Conservation (phyloP, 257 asterid species). For the Fraxinus anomala region DNA sequence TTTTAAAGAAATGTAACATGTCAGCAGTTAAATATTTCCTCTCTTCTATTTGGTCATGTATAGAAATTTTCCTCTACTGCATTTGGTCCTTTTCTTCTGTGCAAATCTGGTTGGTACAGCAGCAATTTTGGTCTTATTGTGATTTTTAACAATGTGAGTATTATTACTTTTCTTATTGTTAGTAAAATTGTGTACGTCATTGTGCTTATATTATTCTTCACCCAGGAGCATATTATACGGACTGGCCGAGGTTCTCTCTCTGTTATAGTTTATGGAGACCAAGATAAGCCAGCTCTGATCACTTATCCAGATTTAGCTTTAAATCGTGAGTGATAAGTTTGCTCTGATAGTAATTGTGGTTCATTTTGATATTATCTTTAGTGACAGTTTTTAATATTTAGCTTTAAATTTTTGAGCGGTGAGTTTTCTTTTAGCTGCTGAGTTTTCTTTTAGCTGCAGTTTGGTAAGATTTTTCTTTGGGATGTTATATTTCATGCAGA, state of each 20-base stretch:
- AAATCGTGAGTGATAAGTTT: conserved; percentile 67
- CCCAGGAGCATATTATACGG: conserved; percentile 79
- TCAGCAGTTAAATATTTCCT: not conserved
- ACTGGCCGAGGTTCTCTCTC: conserved; percentile 80
- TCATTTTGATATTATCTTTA: conserved; percentile 12
- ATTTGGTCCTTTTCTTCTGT: not conserved
- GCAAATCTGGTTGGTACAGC: not conserved
- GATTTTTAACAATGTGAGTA: not conserved
- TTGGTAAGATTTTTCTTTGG: conserved; percentile 9
- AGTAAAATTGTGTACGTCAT: not conserved
- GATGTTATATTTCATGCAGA: conserved; percentile 48
- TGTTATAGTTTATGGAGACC: conserved; percentile 84
- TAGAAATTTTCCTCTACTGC: not conserved
- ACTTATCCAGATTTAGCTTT: conserved; percentile 96
- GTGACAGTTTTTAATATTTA: conserved; percentile 1
- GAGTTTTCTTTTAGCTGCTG: conserved; percentile 5
- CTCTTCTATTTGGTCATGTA: not conserved
- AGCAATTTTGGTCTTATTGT: not conserved
- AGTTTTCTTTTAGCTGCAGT: conserved; percentile 9
- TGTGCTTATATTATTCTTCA: conserved; percentile 20
- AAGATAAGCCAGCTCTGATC: conserved; percentile 88
- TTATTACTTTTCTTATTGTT: not conserved
- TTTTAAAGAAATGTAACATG: not conserved
- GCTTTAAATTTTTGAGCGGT: not conserved
- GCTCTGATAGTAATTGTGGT: conserved; percentile 1